These are phyloP conservation scores for Plantago rigida DNA, from an alignment of 305 asterid genomes.

Conservation along the genomic window DNA sequence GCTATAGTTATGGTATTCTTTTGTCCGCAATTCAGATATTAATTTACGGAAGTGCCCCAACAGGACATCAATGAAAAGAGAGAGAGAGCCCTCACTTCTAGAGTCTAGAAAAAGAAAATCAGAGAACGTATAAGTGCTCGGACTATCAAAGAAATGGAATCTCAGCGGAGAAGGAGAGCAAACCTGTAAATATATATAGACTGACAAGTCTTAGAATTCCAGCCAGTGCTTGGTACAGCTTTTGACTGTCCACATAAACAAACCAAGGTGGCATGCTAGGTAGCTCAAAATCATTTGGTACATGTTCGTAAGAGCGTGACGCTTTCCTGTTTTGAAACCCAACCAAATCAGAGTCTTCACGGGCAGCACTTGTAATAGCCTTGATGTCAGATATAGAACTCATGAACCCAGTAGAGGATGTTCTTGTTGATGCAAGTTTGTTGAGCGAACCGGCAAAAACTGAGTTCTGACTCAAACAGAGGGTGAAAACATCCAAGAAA, in stretches of 20 bases:
- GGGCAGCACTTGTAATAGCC: constrained; percentile 31
- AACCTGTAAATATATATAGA: constrained; percentile 65
- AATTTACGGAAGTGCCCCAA: constrained; percentile 68
- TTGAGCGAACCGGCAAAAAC: constrained; percentile 74
- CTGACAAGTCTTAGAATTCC: constrained; percentile 78
- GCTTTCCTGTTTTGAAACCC: constrained; percentile 39
- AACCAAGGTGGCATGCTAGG: constrained; percentile 98
- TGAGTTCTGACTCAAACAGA: constrained; percentile 85
- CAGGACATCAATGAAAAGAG: constrained; percentile 64
- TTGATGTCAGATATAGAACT: constrained; percentile 77
- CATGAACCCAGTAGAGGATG: constrained; percentile 65
- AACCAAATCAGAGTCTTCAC: constrained; percentile 31
- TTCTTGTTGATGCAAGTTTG: constrained; percentile 49
- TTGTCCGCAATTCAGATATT: constrained; percentile 56
- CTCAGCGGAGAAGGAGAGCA: constrained; percentile 15
- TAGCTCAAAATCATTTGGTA: constrained; percentile 45
- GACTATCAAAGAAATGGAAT: constrained; percentile 12
- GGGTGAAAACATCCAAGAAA: constrained; percentile 77
- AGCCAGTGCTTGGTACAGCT: constrained; percentile 66
- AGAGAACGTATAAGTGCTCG: constrained; percentile 18
- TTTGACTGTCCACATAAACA: constrained; percentile 53
- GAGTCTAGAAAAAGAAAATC: constrained; percentile 40
- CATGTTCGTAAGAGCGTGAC: constrained; percentile 30
- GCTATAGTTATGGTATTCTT: constrained; percentile 53
- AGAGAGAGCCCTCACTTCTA: constrained; percentile 55